phyloP scores from a whole-genome alignment of 768 basidiomycete species.

The Collybia mongolica region DNA sequence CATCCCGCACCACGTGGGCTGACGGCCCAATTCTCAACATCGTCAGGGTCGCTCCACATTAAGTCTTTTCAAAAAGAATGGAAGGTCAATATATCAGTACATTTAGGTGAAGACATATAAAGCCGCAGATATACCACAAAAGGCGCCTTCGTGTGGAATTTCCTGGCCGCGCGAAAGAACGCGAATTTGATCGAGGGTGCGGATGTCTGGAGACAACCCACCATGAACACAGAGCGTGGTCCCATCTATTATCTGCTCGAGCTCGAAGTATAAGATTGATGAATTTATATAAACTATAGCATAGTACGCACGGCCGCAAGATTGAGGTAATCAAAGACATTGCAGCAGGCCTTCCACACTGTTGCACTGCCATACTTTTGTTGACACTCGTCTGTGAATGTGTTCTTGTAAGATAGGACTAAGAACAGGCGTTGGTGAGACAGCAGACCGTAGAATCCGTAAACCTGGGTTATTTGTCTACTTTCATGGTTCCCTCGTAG shows the following conservation, averaged over 20 bases:
- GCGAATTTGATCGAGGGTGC: constrained; percentile 92
- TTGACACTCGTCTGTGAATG: constrained; percentile 83
- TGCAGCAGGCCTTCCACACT: constrained; percentile 97
- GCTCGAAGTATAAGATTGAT: neutral
- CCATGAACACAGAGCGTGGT: constrained; percentile 93
- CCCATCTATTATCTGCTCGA: constrained; percentile 84
- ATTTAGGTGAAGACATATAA: neutral
- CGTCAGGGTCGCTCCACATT: constrained; percentile 98
- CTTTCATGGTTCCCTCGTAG: constrained; percentile 96
- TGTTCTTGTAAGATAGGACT: too few relatives aligned
- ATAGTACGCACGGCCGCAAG: constrained; percentile 75
- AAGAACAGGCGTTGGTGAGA: neutral
- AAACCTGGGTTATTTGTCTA: constrained; percentile 96
- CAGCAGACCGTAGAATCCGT: constrained; percentile 91
- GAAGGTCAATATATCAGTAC: neutral
- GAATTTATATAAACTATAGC: neutral
- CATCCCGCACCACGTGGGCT: constrained; percentile 96
- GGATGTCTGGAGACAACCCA: constrained; percentile 93
- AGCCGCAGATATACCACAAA: constrained; percentile 63
- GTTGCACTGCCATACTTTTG: constrained; percentile 95
- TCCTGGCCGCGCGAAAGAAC: constrained; percentile 94
- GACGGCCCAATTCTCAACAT: constrained; percentile 95
- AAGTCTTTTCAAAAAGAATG: constrained; percentile 54
- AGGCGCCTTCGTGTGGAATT: constrained; percentile 98
- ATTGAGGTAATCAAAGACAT: constrained; percentile 94